These are phyloP conservation scores for Abelmoschus esculentus DNA, from an alignment of 345 rosid genomes.

Conservation along the genomic window DNA sequence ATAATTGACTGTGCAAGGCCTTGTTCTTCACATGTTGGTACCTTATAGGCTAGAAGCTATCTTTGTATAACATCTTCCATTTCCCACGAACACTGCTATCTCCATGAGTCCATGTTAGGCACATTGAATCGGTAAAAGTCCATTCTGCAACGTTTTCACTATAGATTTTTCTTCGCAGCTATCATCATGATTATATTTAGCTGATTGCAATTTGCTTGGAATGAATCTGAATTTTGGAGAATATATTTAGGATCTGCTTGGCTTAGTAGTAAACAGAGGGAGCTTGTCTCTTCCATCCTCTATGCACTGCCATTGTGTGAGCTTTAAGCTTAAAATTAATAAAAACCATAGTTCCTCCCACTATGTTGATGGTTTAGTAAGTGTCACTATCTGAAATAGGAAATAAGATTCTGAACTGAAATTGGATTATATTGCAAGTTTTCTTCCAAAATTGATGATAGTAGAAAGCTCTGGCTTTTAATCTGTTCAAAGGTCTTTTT, in stretches of 20 bases:
- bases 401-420: conserved; percentile 2
- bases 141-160: neutral
- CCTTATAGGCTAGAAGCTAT: neutral
- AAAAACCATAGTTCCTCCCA: neutral
- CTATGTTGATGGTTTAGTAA: neutral
- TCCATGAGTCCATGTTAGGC: neutral
- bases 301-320: neutral
- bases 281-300: neutral
- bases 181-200: neutral
- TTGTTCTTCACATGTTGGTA: neutral
- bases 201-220: neutral
- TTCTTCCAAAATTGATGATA: neutral
- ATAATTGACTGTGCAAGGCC: neutral
- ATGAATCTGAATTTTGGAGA: neutral
- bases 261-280: neutral
- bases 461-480: neutral
- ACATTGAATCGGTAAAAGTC: neutral
- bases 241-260: neutral
- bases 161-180: neutral
- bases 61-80: neutral
- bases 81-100: neutral
- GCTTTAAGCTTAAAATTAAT: neutral
- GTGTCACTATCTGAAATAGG: neutral
- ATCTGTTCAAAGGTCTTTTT: neutral
- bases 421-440: neutral